Percentiles rank a stretch among this genome's conserved stretches.
Conservation (phyloP, 345 rosid genomes). For the Odontarrhena argentea region DNA sequence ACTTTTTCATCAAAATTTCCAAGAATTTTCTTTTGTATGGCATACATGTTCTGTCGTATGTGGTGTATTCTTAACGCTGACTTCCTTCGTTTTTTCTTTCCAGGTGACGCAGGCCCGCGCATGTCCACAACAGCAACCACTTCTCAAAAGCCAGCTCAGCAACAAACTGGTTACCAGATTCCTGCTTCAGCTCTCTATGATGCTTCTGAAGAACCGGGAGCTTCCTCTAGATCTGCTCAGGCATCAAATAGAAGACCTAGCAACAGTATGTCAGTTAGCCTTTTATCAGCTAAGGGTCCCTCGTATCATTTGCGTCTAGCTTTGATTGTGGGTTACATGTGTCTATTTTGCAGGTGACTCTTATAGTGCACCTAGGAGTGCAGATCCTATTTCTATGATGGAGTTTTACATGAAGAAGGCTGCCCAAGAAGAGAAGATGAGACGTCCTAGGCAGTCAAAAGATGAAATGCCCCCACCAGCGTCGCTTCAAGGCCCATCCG, state of each 20-base stretch:
- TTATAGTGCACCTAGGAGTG: slow-evolving; percentile 41
- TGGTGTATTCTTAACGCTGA: slow-evolving; percentile 14
- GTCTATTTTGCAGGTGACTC: slow-evolving; percentile 42
- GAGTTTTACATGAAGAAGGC: slow-evolving; percentile 98
- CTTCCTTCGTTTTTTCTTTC: slow-evolving; percentile 24
- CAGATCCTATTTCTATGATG: slow-evolving; percentile 98
- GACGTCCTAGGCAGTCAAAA: slow-evolving; percentile 92
- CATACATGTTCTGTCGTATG: slow-evolving; percentile 14
- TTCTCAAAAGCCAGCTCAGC: slow-evolving; percentile 56
- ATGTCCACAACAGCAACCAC: slow-evolving; percentile 47
- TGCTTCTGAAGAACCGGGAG: slow-evolving; percentile 51
- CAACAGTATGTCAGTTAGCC: slow-evolving; percentile 38
- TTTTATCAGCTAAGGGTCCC: background rate
- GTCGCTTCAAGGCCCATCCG: slow-evolving; percentile 74
- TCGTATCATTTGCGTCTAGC: slow-evolving; percentile 12
- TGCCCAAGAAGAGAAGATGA: slow-evolving; percentile 89
- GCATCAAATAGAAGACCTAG: slow-evolving; percentile 53
- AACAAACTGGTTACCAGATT: slow-evolving; percentile 68
- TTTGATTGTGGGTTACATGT: slow-evolving; percentile 27
- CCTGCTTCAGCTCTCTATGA: slow-evolving; percentile 94
- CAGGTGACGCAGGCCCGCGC: slow-evolving; percentile 55
- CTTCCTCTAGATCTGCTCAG: slow-evolving; percentile 42
- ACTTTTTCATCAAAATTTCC: background rate
- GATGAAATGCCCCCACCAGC: slow-evolving; percentile 99
- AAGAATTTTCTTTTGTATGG: background rate